These are phyloP conservation scores for Pestalotiopsis sp. DNA, from an alignment of 2,329 filamentous ascomycete species.

Conservation along the genomic window DNA sequence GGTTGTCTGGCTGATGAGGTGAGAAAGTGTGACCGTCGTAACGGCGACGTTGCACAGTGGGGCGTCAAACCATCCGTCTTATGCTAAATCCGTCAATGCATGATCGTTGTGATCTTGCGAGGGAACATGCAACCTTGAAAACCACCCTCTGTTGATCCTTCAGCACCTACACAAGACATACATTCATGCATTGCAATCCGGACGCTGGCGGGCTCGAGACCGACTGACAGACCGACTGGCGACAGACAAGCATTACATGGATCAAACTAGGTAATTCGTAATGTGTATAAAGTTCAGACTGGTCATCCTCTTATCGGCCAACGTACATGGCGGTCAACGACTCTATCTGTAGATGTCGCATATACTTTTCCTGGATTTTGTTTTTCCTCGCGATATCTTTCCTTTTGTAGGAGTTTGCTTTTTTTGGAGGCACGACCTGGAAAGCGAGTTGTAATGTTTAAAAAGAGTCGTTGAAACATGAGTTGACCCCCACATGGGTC, in stretches of 20 bases:
- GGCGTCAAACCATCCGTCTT: not conserved
- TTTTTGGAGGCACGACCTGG: not conserved
- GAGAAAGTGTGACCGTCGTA: not conserved
- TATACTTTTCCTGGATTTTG: no score
- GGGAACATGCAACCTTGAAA: not conserved
- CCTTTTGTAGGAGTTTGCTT: not conserved
- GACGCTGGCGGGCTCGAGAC: not conserved
- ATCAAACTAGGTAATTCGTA: not conserved
- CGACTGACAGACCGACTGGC: not conserved
- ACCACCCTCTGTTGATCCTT: not conserved
- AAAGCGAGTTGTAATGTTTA: not conserved
- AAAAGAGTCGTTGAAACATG: not conserved
- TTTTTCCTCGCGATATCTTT: not conserved
- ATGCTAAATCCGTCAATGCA: not conserved
- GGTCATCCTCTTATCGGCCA: not conserved
- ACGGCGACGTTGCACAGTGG: not conserved
- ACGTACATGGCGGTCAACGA: no score
- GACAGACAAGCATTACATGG: no score
- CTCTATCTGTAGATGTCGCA: no score
- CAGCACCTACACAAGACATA: not conserved
- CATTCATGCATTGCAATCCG: not conserved
- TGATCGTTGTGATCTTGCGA: not conserved
- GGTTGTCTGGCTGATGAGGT: not conserved
- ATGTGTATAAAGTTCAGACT: not conserved
- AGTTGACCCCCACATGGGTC: not conserved